A percentile compares a stretch with the other conserved stretches of the same genome.
Evolutionary conservation across 1,139 yeast species (phyloP).

Genomic region (Pichia sp.): DNA sequence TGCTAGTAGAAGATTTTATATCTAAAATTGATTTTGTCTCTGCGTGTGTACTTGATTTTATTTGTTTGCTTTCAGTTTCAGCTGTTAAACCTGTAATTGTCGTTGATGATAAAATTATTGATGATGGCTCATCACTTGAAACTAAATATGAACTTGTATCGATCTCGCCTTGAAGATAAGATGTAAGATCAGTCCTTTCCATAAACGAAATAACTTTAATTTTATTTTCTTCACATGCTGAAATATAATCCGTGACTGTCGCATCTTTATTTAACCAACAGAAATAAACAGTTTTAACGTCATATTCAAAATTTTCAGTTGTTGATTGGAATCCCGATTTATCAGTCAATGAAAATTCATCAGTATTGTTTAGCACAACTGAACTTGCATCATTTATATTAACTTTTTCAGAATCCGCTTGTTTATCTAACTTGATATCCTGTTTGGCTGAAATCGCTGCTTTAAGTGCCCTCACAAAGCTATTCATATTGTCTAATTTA

Average conservation of each 20-base stretch:
- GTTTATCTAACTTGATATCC: not conserved
- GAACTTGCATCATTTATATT: not conserved
- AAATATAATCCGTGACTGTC: slow-evolving; percentile 76
- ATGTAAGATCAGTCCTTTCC: slow-evolving; percentile 77
- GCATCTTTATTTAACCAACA: slow-evolving; percentile 72
- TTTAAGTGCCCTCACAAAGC: slow-evolving; percentile 4
- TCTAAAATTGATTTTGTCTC: not conserved
- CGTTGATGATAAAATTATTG: not conserved
- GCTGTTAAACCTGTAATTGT: not conserved
- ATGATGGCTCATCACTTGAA: not conserved
- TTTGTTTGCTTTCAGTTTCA: not conserved
- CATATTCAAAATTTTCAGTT: slow-evolving; percentile 4
- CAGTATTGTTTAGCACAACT: not conserved
- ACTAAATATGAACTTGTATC: slow-evolving; percentile 49
- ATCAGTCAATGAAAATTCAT: slow-evolving; percentile 33
- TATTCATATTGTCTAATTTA: not conserved
- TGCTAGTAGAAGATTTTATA: not conserved
- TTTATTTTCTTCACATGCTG: slow-evolving; percentile 58
- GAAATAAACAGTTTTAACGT: slow-evolving; percentile 45
- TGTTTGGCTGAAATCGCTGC: slow-evolving; percentile 1
- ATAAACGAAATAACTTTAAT: slow-evolving; percentile 73
- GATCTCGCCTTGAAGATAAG: slow-evolving; percentile 71
- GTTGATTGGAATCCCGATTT: slow-evolving; percentile 44
- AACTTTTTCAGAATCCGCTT: not conserved
- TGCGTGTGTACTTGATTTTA: not conserved